These are phyloP conservation scores for Diaporthe citriasiana DNA, from an alignment of 2,329 filamentous ascomycete species.

Conservation along the genomic window DNA sequence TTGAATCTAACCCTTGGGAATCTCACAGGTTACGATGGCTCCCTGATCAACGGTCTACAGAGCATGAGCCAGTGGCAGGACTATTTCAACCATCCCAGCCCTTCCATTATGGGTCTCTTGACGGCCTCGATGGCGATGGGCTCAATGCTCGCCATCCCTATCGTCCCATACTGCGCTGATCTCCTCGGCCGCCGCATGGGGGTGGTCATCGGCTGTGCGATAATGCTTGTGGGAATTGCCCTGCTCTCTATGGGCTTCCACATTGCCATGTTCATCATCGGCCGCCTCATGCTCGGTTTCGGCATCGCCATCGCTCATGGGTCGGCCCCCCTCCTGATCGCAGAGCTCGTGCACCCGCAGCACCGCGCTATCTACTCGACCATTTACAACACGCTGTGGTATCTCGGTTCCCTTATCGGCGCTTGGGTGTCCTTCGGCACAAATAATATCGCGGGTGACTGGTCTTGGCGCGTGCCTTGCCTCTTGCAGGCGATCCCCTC, in stretches of 20 bases:
- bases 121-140: conserved; percentile 62
- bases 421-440: conserved; percentile 47
- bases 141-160: conserved; percentile 59
- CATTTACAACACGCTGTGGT: conserved; percentile 50
- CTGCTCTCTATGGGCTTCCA: conserved; percentile 55
- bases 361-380: conserved; percentile 53
- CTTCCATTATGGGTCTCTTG: conserved; percentile 57
- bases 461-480: conserved; percentile 41
- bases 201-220: conserved; percentile 58
- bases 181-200: conserved; percentile 59
- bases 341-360: conserved; percentile 56
- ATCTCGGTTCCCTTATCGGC: conserved; percentile 48
- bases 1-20: not conserved
- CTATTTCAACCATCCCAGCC: conserved; percentile 50
- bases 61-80: conserved; percentile 59
- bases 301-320: conserved; percentile 47
- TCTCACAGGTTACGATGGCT: conserved; percentile 56
- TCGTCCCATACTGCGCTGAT: conserved; percentile 62
- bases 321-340: conserved; percentile 46
- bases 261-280: conserved; percentile 57
- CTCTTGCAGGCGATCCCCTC: conserved; percentile 48
- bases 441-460: conserved; percentile 37
- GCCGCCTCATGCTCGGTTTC: conserved; percentile 55
- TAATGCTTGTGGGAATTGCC: conserved; percentile 58
- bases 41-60: conserved; percentile 62